These are phyloP conservation scores for Backusella australiensis DNA, from an alignment of 192 early-diverging fungal species.

Conservation along the genomic window DNA sequence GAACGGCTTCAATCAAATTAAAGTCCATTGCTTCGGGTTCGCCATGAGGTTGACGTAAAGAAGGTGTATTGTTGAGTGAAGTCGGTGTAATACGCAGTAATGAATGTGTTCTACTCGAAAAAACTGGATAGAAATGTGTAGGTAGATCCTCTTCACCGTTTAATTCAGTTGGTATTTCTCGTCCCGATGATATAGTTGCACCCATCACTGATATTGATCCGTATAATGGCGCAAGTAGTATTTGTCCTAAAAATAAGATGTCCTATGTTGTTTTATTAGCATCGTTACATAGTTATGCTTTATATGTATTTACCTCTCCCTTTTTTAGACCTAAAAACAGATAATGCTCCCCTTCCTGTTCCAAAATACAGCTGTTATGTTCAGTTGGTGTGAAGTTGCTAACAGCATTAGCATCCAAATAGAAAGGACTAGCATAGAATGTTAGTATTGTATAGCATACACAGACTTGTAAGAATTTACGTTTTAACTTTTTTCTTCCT, in stretches of 20 bases:
- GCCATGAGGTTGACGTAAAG: constrained; percentile 7
- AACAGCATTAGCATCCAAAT: constrained; percentile 32
- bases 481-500: background rate
- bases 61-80: constrained; percentile 18
- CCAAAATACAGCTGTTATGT: constrained; percentile 25
- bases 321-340: constrained; percentile 41
- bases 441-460: background rate
- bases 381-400: constrained; percentile 36
- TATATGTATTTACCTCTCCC: constrained; percentile 37
- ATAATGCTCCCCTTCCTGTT: constrained; percentile 12
- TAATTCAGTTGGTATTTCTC: background rate
- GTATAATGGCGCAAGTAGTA: constrained; percentile 41
- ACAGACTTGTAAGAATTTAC: background rate
- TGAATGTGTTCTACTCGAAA: constrained; percentile 48
- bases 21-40: constrained; percentile 12
- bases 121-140: constrained; percentile 36
- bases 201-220: constrained; percentile 43
- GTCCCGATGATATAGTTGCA: constrained; percentile 28
- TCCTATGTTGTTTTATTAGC: constrained; percentile 22
- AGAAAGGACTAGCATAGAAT: background rate
- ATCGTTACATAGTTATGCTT: background rate
- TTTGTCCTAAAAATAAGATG: constrained; percentile 49
- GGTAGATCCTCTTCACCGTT: constrained; percentile 13
- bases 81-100: constrained; percentile 29
- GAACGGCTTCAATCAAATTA: constrained; percentile 4